Conservation (phyloP, 2,329 filamentous ascomycete genomes). For the Tolypocladium capitatum region DNA sequence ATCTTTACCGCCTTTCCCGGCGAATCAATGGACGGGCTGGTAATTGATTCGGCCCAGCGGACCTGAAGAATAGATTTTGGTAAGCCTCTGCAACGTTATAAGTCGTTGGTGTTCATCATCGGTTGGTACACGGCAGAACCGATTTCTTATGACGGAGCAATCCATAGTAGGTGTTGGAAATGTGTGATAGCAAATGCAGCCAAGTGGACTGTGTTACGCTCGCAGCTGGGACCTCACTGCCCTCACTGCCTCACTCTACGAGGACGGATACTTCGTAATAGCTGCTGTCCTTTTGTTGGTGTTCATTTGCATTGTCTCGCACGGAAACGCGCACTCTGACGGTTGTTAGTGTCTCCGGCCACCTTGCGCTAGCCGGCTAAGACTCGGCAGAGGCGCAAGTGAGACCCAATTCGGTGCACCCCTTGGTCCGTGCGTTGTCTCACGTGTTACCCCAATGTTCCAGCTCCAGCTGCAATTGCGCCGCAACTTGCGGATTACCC, state of each 20-base stretch:
- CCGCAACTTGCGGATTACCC: conserved; percentile 2
- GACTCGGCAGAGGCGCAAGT: not conserved
- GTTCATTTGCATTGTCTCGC: not conserved
- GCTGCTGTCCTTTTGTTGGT: not conserved
- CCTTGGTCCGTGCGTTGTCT: conserved; percentile 11
- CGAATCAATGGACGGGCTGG: not conserved
- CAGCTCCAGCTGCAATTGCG: conserved; percentile 4
- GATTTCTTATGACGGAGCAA: too few species aligned
- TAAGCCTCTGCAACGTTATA: too few species aligned
- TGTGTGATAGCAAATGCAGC: not conserved
- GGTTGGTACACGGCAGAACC: too few species aligned
- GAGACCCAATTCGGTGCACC: too few species aligned
- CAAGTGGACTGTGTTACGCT: not conserved
- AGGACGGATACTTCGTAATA: too few species aligned
- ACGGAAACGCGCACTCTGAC: not conserved
- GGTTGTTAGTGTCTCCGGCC: not conserved
- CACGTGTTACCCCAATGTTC: conserved; percentile 9
- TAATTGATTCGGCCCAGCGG: not conserved
- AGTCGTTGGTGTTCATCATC: too few species aligned
- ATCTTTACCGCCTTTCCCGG: not conserved
- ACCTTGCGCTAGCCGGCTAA: not conserved
- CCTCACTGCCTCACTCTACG: not conserved
- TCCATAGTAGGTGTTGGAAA: not conserved
- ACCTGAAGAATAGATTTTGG: too few species aligned
- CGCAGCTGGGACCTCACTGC: too few species aligned